A percentile compares a stretch with the other conserved stretches of the same genome.
Conservation (phyloP, 169 alveolate species). For the Besnoitia besnoiti region DNA sequence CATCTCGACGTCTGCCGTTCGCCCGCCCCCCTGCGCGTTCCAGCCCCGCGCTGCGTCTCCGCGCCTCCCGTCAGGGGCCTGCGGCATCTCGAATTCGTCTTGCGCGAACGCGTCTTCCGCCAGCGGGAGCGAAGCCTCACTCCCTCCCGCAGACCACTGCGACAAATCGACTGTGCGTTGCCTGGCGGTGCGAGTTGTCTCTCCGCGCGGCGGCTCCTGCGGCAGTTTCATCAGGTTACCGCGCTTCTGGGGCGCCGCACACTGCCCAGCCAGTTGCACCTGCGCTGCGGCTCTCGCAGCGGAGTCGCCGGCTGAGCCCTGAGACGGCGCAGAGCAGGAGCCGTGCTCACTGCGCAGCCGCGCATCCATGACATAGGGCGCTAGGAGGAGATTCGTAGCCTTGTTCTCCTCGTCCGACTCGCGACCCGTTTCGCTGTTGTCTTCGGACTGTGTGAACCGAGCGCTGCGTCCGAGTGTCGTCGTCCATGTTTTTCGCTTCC, state of each 20-base stretch:
- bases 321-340: no score
- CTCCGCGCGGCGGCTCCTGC: conserved; percentile 14
- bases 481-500: neutral
- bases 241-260: neutral
- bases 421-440: neutral
- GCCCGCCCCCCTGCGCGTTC: no score
- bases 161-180: neutral
- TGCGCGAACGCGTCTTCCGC: no score
- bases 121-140: no score
- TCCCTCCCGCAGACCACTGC: neutral
- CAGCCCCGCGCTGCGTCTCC: neutral
- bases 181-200: neutral
- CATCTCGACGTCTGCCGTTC: no score
- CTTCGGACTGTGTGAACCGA: conserved; percentile 12
- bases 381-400: neutral
- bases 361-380: neutral
- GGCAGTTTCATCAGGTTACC: neutral
- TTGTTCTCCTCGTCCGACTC: conserved; percentile 7
- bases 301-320: no score
- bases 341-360: no score
- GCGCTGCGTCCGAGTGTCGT: neutral
- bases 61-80: neutral
- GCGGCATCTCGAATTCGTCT: no score
- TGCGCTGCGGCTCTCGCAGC: neutral
- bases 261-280: neutral